A percentile compares a stretch with the other conserved stretches of the same genome.
Evolutionary conservation across 345 rosid genomes (phyloP).

Genomic region (Clarkia xantiana): DNA sequence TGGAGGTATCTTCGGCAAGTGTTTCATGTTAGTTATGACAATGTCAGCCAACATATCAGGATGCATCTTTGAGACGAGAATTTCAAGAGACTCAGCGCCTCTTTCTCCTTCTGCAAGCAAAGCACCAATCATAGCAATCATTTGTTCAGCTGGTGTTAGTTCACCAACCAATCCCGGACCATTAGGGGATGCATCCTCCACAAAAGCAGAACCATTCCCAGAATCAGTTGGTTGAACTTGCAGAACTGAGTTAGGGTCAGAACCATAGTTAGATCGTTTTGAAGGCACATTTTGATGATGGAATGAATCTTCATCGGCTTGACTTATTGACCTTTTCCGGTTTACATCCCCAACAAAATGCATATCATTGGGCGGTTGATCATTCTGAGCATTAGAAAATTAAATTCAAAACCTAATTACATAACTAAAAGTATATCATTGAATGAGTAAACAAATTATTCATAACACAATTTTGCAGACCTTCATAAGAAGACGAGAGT

Average conservation of each 20-base stretch:
- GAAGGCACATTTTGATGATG: conserved; percentile 43
- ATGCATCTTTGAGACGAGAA: conserved; percentile 82
- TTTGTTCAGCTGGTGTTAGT: conserved; percentile 82
- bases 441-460: conserved; percentile 1
- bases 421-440: neutral
- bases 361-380: conserved; percentile 44
- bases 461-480: conserved; percentile 16
- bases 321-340: conserved; percentile 56
- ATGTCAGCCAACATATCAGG: conserved; percentile 97
- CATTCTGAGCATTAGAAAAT: conserved; percentile 35
- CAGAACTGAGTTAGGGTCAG: conserved; percentile 20
- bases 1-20: conserved; percentile 64
- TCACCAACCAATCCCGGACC: conserved; percentile 41
- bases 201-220: conserved; percentile 31
- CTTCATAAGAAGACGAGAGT: conserved; percentile 45
- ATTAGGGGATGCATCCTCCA: conserved; percentile 39
- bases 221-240: conserved; percentile 35
- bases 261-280: conserved; percentile 46
- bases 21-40: conserved; percentile 89
- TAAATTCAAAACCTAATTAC: conserved; percentile 3
- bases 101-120: conserved; percentile 99
- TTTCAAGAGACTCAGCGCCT: conserved; percentile 90
- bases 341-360: conserved; percentile 37
- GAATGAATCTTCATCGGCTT: conserved; percentile 43
- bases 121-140: conserved; percentile 97